These are phyloP conservation scores for Ogataea kodamae DNA, from an alignment of 805 yeast species.

Conservation along the genomic window DNA sequence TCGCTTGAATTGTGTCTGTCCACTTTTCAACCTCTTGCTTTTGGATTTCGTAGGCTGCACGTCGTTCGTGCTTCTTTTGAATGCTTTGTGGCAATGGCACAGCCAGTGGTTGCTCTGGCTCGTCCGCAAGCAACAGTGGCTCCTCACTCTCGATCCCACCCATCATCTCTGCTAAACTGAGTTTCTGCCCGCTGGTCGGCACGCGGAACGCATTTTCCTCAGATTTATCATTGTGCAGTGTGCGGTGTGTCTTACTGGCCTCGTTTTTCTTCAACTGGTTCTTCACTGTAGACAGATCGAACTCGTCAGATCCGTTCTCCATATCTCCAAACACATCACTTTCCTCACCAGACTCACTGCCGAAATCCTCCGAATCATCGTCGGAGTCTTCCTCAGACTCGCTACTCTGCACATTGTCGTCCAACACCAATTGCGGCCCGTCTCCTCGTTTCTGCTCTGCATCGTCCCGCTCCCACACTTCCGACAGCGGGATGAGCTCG, in stretches of 20 bases:
- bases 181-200: slow-evolving; percentile 56
- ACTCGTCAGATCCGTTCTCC: slow-evolving; percentile 33
- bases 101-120: slow-evolving; percentile 46
- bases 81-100: slow-evolving; percentile 85
- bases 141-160: slow-evolving; percentile 53
- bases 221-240: slow-evolving; percentile 46
- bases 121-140: slow-evolving; percentile 40
- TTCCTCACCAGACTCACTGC: no score
- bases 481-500: slow-evolving; percentile 74
- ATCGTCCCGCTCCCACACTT: slow-evolving; percentile 84
- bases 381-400: slow-evolving; percentile 27
- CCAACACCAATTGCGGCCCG: slow-evolving; percentile 20
- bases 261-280: slow-evolving; percentile 3
- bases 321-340: slow-evolving; percentile 8
- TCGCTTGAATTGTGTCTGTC: slow-evolving; percentile 76
- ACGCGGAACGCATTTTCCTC: slow-evolving; percentile 69
- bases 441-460: slow-evolving; percentile 35
- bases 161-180: slow-evolving; percentile 74
- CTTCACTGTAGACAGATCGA: slow-evolving; percentile 45
- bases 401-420: slow-evolving; percentile 29
- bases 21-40: slow-evolving; percentile 84
- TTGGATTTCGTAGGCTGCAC: slow-evolving; percentile 86
- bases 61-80: slow-evolving; percentile 79
- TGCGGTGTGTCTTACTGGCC: slow-evolving; percentile 38
- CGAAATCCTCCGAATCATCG: slow-evolving; percentile 27